A percentile compares a stretch with the other conserved stretches of the same genome.
phyloP scores from a whole-genome alignment of 441 rosid species.

The Populus trichocarpa region DNA sequence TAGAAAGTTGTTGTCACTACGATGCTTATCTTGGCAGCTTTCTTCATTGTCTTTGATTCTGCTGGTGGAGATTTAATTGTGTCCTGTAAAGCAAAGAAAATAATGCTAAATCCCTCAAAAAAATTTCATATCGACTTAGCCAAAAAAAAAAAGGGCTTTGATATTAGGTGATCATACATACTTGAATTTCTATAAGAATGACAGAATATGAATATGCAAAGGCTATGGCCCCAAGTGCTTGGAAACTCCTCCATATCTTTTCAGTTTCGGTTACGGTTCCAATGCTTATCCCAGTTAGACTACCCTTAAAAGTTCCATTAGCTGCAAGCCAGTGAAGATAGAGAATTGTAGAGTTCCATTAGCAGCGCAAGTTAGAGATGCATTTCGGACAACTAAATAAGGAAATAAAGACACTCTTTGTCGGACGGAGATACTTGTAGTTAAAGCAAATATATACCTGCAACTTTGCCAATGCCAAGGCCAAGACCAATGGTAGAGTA shows the following conservation, averaged over 20 bases:
- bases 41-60: conserved; percentile 60
- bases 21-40: conserved; percentile 45
- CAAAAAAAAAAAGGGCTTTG: not conserved
- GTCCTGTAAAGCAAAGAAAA: conserved; percentile 32
- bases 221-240: conserved; percentile 69
- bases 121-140: not conserved
- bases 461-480: conserved; percentile 68
- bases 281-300: not conserved
- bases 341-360: not conserved
- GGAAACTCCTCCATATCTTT: conserved; percentile 69
- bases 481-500: conserved; percentile 72
- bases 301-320: conserved; percentile 33
- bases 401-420: not conserved
- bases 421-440: not conserved
- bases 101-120: not conserved
- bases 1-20: conserved; percentile 55
- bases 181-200: conserved; percentile 74
- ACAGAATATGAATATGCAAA: conserved; percentile 75
- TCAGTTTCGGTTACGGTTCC: conserved; percentile 53
- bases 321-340: not conserved
- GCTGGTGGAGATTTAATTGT: conserved; percentile 66
- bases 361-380: not conserved
- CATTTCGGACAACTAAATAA: not conserved
- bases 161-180: not conserved
- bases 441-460: conserved; percentile 27